These are phyloP conservation scores for Penicillium crustosum DNA, from an alignment of 2,329 filamentous ascomycete genomes.

Conservation along the genomic window DNA sequence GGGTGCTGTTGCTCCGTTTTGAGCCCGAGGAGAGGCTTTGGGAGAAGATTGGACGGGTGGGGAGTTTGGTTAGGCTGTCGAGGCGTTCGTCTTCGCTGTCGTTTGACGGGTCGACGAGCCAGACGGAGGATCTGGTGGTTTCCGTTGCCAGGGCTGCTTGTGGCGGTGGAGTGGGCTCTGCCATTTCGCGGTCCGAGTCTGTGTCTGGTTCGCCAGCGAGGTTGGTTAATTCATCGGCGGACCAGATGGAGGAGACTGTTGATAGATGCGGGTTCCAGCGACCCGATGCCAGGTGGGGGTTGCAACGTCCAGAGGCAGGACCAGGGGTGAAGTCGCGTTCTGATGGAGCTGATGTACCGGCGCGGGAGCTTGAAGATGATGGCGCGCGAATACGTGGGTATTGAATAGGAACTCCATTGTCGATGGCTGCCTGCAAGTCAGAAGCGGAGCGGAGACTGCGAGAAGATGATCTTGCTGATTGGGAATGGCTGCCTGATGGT, in stretches of 20 bases:
- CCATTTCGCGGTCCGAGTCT: conserved; percentile 13
- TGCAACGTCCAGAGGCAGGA: conserved; percentile 36
- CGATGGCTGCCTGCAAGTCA: conserved; percentile 39
- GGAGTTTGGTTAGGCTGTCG: conserved; percentile 40
- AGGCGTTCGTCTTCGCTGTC: conserved; percentile 36
- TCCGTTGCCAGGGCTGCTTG: conserved; percentile 27
- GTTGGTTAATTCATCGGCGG: conserved; percentile 35
- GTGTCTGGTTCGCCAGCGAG: conserved; percentile 26
- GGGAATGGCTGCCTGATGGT: conserved; percentile 31
- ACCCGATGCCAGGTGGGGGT: conserved; percentile 21
- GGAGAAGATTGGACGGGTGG: conserved; percentile 34
- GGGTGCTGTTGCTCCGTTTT: conserved; percentile 37
- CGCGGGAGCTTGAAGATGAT: conserved; percentile 44
- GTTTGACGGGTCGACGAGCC: conserved; percentile 36
- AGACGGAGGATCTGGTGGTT: conserved; percentile 32
- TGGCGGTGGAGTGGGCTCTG: conserved; percentile 27
- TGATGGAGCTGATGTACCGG: conserved; percentile 32
- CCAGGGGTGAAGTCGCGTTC: conserved; percentile 37
- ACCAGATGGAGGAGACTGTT: conserved; percentile 46
- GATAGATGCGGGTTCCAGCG: conserved; percentile 47
- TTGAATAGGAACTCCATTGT: conserved; percentile 40
- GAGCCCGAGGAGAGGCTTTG: conserved; percentile 48
- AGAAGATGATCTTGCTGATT: conserved; percentile 36
- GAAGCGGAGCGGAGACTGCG: conserved; percentile 36
- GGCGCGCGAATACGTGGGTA: conserved; percentile 39